Evolutionary conservation across 2,329 filamentous ascomycete species (phyloP), one percentile per base, ranked within the genome.

Genomic region (Beauveria australis): DNA sequence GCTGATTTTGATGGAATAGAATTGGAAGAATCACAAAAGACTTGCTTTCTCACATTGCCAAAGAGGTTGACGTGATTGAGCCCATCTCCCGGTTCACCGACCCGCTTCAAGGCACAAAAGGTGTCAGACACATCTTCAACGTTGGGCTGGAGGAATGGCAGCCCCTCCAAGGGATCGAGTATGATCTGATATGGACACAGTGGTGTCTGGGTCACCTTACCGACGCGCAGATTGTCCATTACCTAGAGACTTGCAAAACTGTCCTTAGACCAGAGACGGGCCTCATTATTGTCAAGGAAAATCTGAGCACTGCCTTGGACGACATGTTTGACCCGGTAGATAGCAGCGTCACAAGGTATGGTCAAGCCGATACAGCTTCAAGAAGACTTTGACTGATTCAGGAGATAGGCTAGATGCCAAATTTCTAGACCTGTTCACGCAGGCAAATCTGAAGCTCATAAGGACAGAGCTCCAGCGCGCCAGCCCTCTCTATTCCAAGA

Each of bases 1-100:
- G 14, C 33, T 61, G 43, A 53, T 52, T 43, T 33, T 24, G 37
- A 10, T 19, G 41, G 22, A 22, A 22, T 28, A 86, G 92, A 1
- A 95, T 96, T 61, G 93, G 92, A 0, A 81, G 93, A 46, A 83
- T 97, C 61, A 96, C 91, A 0, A 81, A 88, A 62, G 89, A 89
- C 0, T 79, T 97, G 3, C 78, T 97, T 16, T 74, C 87, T 26
- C 78, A 84, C 24, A 76, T 93, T 1, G 86, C 88, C n/a, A 77
- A 84, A 16, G 75, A 79, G 2, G 87, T 96, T 5, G 93, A 97
- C 70, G 80, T 95, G 19, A 84, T 97, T 40, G 92, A 97, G 76
- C 93, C 92, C 0, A 84, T 96, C 22, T 77, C 80, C 66, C 91
- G 92, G 70, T 96, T 97, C 73, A 92, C 91, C 1, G 79, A 81